phyloP scores from a whole-genome alignment of 1,284 basidiomycete species.

The Cryptococcus maquisensis region DNA sequence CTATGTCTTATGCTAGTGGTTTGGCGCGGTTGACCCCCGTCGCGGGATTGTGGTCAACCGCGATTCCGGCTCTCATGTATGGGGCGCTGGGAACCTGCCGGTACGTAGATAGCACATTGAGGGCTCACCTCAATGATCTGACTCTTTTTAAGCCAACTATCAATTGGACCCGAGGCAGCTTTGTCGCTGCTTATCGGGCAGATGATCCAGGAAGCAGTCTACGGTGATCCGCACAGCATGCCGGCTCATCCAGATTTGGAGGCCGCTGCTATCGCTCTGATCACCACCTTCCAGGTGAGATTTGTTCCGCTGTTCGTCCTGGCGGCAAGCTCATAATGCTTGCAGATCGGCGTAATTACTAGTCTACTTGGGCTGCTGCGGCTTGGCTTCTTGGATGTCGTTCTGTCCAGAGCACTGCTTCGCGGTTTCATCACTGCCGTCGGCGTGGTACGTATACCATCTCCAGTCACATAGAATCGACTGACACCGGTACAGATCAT shows the following conservation, averaged over 20 bases:
- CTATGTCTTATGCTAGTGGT: conserved; percentile 84
- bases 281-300: conserved; percentile 74
- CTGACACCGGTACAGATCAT: conserved; percentile 43
- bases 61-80: conserved; percentile 75
- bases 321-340: background rate
- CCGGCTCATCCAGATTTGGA: conserved; percentile 54
- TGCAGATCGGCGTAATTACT: conserved; percentile 76
- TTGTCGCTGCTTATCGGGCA: conserved; percentile 85
- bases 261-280: conserved; percentile 57
- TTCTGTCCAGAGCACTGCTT: conserved; percentile 77
- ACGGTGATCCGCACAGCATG: conserved; percentile 58
- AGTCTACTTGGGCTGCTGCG: conserved; percentile 81
- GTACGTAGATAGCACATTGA: conserved; percentile 23
- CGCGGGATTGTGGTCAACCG: conserved; percentile 77
- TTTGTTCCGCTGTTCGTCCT: background rate
- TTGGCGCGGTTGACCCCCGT: conserved; percentile 76
- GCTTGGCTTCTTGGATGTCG: conserved; percentile 89
- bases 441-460: conserved; percentile 28
- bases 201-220: conserved; percentile 66
- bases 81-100: conserved; percentile 75
- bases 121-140: background rate
- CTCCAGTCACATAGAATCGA: background rate
- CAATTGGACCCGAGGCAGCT: conserved; percentile 81
- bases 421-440: conserved; percentile 66
- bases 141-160: conserved; percentile 45